Conservation (phyloP, 2,329 filamentous ascomycete species). For the Colletotrichum viniferum region DNA sequence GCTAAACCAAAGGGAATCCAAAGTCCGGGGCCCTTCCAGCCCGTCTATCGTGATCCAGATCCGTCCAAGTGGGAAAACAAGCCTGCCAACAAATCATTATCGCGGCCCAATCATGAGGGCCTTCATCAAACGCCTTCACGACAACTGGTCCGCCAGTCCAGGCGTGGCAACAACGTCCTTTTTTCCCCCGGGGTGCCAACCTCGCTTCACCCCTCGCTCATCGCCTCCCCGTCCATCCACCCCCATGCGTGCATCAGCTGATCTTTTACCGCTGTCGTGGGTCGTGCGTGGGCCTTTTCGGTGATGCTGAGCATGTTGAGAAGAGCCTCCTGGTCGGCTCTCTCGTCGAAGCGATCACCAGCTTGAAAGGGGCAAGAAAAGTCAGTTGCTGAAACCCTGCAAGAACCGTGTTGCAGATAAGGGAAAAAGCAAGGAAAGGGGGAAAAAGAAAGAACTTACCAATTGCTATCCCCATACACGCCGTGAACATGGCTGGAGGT, state of each 20-base stretch:
- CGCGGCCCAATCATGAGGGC: not conserved
- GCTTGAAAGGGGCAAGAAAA: constrained; percentile 22
- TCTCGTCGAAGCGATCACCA: constrained; percentile 53
- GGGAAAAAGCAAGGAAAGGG: not conserved
- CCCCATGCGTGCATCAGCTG: constrained; percentile 56
- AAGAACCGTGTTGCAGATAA: not conserved
- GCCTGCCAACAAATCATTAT: not conserved
- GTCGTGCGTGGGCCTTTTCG: constrained; percentile 56
- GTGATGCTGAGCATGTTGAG: constrained; percentile 51
- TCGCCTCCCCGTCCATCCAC: constrained; percentile 34
- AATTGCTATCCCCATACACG: constrained; percentile 57
- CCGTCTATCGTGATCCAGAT: constrained; percentile 7
- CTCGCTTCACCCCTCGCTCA: constrained; percentile 6
- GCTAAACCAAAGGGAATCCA: constrained; percentile 12
- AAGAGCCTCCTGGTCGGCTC: constrained; percentile 51
- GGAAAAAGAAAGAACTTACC: not conserved
- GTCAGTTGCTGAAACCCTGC: not conserved
- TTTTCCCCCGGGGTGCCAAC: not conserved
- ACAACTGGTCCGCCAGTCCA: not conserved
- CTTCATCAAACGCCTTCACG: not conserved
- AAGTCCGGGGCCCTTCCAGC: not conserved
- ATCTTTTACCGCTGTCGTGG: constrained; percentile 50
- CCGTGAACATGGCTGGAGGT: constrained; percentile 61
- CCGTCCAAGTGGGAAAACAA: not conserved
- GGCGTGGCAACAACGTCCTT: not conserved